A percentile compares a stretch with the other conserved stretches of the same genome.
Evolutionary conservation across 1,284 basidiomycete genomes (phyloP).

Genomic region (Ceratobasidium sp.): DNA sequence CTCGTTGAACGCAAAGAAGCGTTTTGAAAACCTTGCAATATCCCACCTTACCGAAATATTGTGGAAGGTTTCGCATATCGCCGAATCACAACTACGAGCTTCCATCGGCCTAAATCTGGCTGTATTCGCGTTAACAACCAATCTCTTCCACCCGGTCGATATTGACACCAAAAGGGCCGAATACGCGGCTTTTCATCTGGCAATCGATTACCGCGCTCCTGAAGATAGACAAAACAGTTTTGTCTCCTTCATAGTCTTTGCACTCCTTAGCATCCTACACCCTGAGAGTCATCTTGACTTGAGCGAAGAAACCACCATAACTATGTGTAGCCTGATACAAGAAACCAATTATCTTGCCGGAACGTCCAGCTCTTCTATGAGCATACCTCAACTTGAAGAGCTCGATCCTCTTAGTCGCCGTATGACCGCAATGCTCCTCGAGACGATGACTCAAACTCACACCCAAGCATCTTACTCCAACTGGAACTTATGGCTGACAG

Average conservation of each 20-base stretch:
- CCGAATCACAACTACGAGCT: background rate
- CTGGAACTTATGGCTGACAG: background rate
- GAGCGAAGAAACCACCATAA: too few relatives aligned
- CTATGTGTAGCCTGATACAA: background rate
- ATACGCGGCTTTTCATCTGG: background rate
- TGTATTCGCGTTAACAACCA: too few relatives aligned
- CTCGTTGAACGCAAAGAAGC: too few relatives aligned
- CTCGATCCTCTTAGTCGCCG: background rate
- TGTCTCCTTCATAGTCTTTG: background rate
- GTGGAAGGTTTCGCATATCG: conserved; percentile 14
- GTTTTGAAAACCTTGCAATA: background rate
- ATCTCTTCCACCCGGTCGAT: background rate
- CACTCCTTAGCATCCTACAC: too few relatives aligned
- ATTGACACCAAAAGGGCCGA: background rate
- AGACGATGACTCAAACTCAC: background rate
- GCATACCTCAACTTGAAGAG: background rate
- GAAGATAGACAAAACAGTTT: background rate
- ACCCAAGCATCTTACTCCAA: background rate
- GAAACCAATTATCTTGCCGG: conserved; percentile 2
- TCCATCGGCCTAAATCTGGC: conserved; percentile 26
- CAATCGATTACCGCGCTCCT: background rate
- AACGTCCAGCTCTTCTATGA: background rate
- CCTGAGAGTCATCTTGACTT: too few relatives aligned
- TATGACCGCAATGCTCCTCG: background rate
- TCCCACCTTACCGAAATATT: conserved; percentile 1